Evolutionary conservation across 73 alveolate species (phyloP).

Genomic region (Tetrahymena malaccensis): DNA sequence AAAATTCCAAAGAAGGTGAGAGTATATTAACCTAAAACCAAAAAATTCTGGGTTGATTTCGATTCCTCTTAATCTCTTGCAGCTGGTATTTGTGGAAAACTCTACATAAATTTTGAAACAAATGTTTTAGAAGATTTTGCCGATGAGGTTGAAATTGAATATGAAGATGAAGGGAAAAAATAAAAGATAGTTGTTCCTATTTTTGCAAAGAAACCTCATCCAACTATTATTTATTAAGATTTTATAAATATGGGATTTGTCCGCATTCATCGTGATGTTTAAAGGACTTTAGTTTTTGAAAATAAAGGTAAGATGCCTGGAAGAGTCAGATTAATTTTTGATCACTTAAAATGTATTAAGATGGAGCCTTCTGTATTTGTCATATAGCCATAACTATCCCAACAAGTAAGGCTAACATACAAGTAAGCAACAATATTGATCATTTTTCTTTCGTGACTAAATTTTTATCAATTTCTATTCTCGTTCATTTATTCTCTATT

Average conservation of each 20-base stretch:
- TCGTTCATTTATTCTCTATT: background rate
- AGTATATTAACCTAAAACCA: background rate
- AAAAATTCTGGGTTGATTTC: background rate
- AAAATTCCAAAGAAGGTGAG: background rate
- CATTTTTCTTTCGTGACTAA: no score
- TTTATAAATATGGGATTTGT: background rate
- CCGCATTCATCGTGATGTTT: background rate
- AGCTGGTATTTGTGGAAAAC: background rate
- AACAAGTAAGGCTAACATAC: background rate
- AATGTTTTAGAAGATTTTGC: background rate
- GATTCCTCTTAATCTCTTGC: background rate
- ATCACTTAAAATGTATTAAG: background rate
- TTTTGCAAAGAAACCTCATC: background rate
- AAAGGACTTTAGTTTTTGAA: background rate
- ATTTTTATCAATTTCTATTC: no score
- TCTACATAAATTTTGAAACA: background rate
- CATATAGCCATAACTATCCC: background rate
- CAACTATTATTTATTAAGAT: background rate
- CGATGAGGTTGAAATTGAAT: background rate
- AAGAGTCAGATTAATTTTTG: background rate
- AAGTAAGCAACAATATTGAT: background rate
- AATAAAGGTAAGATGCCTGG: background rate
- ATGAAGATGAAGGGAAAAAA: background rate
- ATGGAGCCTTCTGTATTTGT: background rate
- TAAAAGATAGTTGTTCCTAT: background rate